Evolutionary conservation across 768 basidiomycete genomes (phyloP).

Genomic region (Podaxis pistillaris): DNA sequence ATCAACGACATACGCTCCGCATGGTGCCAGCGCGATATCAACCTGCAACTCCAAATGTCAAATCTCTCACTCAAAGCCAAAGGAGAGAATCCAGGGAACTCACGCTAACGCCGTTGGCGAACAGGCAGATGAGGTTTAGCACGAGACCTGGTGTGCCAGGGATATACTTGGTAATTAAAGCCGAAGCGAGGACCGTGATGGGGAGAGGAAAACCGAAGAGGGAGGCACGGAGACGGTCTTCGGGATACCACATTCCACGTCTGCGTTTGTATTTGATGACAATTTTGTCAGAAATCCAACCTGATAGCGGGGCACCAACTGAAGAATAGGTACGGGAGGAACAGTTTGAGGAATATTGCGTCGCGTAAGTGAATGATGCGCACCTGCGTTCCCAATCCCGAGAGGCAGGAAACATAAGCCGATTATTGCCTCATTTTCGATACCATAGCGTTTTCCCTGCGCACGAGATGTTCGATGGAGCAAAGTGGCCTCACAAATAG

Average conservation of each 20-base stretch:
- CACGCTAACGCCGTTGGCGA: constrained; percentile 66
- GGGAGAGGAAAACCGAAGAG: constrained; percentile 53
- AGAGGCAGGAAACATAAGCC: constrained; percentile 53
- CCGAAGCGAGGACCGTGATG: constrained; percentile 45
- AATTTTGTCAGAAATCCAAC: constrained; percentile 54
- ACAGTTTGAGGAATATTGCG: constrained; percentile 20
- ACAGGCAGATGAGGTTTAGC: constrained; percentile 53
- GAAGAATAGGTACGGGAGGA: constrained; percentile 33
- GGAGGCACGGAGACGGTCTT: constrained; percentile 62
- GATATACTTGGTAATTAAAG: constrained; percentile 51
- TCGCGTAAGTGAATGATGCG: background rate
- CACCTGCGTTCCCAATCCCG: constrained; percentile 53
- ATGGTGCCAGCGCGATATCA: constrained; percentile 53
- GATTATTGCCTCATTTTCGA: constrained; percentile 48
- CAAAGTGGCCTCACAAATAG: constrained; percentile 10
- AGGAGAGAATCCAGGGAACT: constrained; percentile 17
- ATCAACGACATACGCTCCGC: constrained; percentile 60
- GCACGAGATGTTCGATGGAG: background rate
- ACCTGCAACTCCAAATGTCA: constrained; percentile 46
- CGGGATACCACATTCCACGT: constrained; percentile 61
- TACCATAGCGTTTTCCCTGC: constrained; percentile 51
- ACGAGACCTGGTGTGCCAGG: constrained; percentile 47
- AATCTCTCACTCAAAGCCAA: constrained; percentile 40
- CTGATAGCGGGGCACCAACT: constrained; percentile 65
- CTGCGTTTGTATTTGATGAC: constrained; percentile 47